These are phyloP conservation scores for Rhazya stricta DNA, from an alignment of 257 asterid species.

Conservation along the genomic window DNA sequence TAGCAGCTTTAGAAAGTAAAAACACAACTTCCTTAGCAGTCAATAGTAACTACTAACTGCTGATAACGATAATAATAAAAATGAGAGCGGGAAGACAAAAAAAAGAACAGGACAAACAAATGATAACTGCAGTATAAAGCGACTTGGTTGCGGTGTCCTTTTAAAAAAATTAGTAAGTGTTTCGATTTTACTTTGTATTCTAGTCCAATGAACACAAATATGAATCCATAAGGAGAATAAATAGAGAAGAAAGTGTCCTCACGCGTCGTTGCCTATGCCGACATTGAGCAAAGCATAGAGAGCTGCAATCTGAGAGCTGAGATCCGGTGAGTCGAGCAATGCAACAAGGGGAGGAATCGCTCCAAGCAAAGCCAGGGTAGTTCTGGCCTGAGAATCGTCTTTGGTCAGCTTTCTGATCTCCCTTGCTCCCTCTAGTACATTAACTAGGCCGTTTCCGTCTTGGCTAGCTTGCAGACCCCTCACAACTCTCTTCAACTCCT, in stretches of 20 bases:
- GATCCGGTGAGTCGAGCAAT: conserved; percentile 52
- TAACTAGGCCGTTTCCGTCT: conserved; percentile 17
- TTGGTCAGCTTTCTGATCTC: conserved; percentile 68
- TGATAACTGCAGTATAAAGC: neutral
- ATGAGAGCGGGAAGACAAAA: neutral
- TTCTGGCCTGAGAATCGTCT: conserved; percentile 56
- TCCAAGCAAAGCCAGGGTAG: conserved; percentile 70
- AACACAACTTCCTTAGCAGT: neutral
- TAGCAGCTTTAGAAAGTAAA: neutral
- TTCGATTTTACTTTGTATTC: too few species aligned
- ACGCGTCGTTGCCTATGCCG: conserved; percentile 65
- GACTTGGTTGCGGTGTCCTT: neutral
- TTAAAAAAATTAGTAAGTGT: too few species aligned
- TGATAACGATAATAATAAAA: too few species aligned
- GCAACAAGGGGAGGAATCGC: conserved; percentile 83
- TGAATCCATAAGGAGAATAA: neutral
- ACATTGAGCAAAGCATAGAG: conserved; percentile 83
- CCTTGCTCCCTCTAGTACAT: conserved; percentile 57
- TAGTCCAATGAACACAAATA: too few species aligned
- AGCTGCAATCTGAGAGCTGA: conserved; percentile 53
- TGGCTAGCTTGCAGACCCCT: conserved; percentile 29
- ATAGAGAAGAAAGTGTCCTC: conserved; percentile 14
- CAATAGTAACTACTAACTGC: neutral
- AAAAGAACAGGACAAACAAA: neutral
- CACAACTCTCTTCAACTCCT: conserved; percentile 48